Conservation (phyloP, 73 alveolate genomes). For the Paramecium caudatum region DNA sequence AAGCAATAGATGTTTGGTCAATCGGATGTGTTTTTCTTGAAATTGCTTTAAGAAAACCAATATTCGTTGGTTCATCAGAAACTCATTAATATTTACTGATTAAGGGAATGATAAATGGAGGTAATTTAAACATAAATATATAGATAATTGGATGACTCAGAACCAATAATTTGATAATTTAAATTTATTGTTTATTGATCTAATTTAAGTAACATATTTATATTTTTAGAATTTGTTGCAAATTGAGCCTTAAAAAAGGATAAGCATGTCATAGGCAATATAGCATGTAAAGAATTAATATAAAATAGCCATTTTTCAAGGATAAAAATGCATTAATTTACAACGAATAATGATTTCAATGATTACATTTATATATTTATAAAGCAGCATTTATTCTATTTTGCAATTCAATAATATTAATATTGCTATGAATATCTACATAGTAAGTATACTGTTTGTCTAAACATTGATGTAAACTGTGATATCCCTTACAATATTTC, state of each 20-base stretch:
- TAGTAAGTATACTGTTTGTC: background rate
- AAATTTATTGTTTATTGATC: slow-evolving; percentile 3
- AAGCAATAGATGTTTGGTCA: slow-evolving; percentile 89
- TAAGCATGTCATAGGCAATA: background rate
- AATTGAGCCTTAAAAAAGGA: slow-evolving; percentile 31
- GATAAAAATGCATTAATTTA: slow-evolving; percentile 43
- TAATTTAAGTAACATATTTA: background rate
- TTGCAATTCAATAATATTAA: background rate
- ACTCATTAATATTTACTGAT: slow-evolving; percentile 57
- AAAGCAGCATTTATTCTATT: slow-evolving; percentile 33
- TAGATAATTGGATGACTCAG: background rate
- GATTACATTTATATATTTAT: background rate
- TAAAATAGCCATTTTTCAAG: slow-evolving; percentile 24
- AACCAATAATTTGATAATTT: background rate
- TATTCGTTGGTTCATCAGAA: slow-evolving; percentile 69
- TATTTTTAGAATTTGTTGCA: slow-evolving; percentile 16
- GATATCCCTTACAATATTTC: background rate
- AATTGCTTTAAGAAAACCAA: slow-evolving; percentile 55
- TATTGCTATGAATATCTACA: background rate
- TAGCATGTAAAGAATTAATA: slow-evolving; percentile 1
- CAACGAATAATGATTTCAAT: slow-evolving; percentile 34
- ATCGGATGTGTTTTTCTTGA: slow-evolving; percentile 85
- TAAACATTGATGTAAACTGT: background rate
- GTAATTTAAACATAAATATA: background rate
- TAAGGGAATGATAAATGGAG: background rate